Evolutionary conservation across 225 moss, liverwort and hornwort species (phyloP).

Genomic region (Marchantia paleacea): DNA sequence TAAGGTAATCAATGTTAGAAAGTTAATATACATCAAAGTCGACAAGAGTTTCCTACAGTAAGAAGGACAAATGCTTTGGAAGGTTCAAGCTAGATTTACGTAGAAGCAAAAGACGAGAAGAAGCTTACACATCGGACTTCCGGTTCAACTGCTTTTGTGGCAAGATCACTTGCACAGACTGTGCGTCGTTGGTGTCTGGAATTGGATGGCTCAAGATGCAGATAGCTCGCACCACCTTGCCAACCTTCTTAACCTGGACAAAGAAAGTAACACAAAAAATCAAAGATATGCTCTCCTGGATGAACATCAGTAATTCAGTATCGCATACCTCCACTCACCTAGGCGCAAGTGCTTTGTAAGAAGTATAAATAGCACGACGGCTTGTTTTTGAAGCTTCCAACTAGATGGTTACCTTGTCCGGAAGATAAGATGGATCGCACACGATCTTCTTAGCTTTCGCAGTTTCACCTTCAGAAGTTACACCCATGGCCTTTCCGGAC

Average conservation of each 20-base stretch:
- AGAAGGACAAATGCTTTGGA: neutral
- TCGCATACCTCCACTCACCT: neutral
- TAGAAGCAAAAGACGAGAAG: neutral
- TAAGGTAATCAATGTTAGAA: neutral
- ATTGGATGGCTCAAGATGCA: constrained; percentile 95
- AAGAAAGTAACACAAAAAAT: neutral
- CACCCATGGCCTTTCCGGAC: constrained; percentile 72
- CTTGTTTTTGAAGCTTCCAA: neutral
- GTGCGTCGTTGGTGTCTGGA: constrained; percentile 71
- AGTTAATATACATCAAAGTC: neutral
- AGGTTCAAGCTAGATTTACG: neutral
- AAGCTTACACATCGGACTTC: constrained; percentile 85
- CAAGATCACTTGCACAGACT: constrained; percentile 86
- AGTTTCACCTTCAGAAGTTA: constrained; percentile 93
- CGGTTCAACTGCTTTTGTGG: constrained; percentile 93
- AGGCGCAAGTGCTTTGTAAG: neutral
- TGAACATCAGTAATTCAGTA: neutral
- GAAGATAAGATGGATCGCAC: constrained; percentile 90
- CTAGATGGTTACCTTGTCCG: constrained; percentile 63
- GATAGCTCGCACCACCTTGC: constrained; percentile 92
- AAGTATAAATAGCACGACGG: neutral
- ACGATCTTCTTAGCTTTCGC: constrained; percentile 85
- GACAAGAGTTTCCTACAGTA: neutral
- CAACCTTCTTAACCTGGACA: constrained; percentile 79
- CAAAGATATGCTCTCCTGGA: neutral